Percentiles rank a stretch among this genome's conserved stretches.
Evolutionary conservation across 2,329 filamentous ascomycete species (phyloP).

Genomic region (Alternaria atra): DNA sequence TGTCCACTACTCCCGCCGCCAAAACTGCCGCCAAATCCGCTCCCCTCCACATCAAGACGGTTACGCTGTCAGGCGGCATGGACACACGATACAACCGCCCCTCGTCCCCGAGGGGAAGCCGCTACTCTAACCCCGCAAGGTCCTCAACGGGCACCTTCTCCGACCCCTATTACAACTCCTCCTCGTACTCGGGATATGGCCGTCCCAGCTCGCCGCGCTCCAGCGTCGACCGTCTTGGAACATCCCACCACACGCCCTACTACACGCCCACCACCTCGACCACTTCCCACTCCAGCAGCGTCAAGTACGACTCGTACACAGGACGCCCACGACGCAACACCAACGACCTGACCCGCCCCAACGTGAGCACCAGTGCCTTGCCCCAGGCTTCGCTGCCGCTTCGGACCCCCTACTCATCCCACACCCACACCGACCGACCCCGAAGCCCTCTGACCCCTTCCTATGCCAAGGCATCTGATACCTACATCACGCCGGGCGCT

Average conservation of each 20-base stretch:
- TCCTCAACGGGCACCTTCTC: conserved; percentile 50
- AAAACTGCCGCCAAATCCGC: conserved; percentile 31
- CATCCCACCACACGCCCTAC: conserved; percentile 29
- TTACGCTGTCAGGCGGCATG: conserved; percentile 39
- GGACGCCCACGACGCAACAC: conserved; percentile 58
- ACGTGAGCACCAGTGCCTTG: conserved; percentile 44
- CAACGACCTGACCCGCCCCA: conserved; percentile 48
- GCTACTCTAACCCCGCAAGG: conserved; percentile 43
- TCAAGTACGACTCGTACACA: conserved; percentile 56
- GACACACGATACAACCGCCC: conserved; percentile 48
- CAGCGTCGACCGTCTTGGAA: conserved; percentile 44
- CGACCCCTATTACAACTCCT: conserved; percentile 45
- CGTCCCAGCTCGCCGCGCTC: conserved; percentile 46
- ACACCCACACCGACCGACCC: conserved; percentile 43
- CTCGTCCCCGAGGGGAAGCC: conserved; percentile 43
- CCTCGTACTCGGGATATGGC: conserved; percentile 34
- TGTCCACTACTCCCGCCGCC: conserved; percentile 31
- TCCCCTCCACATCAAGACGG: conserved; percentile 33
- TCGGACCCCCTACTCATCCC: conserved; percentile 39
- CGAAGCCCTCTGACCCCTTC: conserved; percentile 54
- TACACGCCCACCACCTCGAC: conserved; percentile 39
- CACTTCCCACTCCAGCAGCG: conserved; percentile 36
- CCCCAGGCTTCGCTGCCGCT: conserved; percentile 40
- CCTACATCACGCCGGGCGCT: conserved; percentile 50
- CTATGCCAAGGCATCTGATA: conserved; percentile 45